Evolutionary conservation across 305 asterid genomes (phyloP).

Genomic region (Striga hermonthica): DNA sequence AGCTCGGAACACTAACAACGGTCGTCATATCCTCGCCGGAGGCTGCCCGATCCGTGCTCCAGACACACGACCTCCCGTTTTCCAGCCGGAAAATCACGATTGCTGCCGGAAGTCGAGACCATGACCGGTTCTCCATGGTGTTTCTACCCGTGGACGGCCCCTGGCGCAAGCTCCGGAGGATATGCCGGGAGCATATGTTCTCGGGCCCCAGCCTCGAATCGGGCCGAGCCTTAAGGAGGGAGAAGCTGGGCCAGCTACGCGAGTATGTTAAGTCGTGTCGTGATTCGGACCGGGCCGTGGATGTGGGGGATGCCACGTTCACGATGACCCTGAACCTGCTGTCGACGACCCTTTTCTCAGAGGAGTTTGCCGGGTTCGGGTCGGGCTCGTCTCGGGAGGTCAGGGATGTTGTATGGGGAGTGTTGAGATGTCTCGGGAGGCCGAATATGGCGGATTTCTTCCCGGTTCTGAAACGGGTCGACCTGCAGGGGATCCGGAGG

Average conservation of each 20-base stretch:
- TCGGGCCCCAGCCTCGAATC: constrained; percentile 38
- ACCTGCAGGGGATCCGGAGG: constrained; percentile 46
- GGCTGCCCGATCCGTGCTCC: constrained; percentile 38
- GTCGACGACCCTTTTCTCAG: constrained; percentile 36
- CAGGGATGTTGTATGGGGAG: constrained; percentile 28
- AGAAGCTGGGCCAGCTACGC: constrained; percentile 30
- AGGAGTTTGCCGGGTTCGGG: constrained; percentile 30
- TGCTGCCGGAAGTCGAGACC: constrained; percentile 40
- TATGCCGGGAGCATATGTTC: constrained; percentile 42
- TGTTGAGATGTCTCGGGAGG: constrained; percentile 28
- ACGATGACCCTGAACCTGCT: constrained; percentile 34
- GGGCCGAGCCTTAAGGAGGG: constrained; percentile 34
- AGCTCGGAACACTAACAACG: constrained; percentile 37
- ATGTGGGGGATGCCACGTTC: constrained; percentile 36
- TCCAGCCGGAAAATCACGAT: constrained; percentile 35
- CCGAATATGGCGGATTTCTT: constrained; percentile 41
- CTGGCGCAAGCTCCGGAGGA: constrained; percentile 45
- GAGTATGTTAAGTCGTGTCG: constrained; percentile 29
- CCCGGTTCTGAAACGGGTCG: constrained; percentile 33
- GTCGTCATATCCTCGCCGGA: constrained; percentile 39
- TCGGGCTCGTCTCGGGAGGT: constrained; percentile 31
- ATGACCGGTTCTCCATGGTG: constrained; percentile 32
- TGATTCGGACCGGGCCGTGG: constrained; percentile 25
- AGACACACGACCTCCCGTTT: constrained; percentile 39
- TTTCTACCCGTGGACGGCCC: constrained; percentile 33